phyloP scores from a whole-genome alignment of 495 filamentous ascomycete genomes.

The Hypomontagnella monticulosa region DNA sequence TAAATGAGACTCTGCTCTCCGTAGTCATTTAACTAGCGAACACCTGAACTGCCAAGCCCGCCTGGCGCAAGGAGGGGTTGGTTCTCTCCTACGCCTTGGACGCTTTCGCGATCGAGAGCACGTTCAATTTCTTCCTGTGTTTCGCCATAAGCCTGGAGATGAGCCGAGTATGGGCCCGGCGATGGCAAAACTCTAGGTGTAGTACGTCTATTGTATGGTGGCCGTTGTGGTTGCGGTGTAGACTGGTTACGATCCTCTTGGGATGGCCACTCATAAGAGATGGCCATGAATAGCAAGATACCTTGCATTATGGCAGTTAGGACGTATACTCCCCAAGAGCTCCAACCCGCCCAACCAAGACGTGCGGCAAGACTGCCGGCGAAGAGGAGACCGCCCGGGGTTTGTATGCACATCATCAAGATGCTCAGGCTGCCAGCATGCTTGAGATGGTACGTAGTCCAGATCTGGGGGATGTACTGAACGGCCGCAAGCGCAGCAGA shows the following conservation, averaged over 20 bases:
- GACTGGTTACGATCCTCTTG: constrained; percentile 31
- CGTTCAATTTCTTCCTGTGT: constrained; percentile 53
- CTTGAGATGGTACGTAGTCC: constrained; percentile 83
- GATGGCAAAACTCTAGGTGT: constrained; percentile 41
- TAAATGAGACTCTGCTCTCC: not conserved
- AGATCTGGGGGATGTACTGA: constrained; percentile 96
- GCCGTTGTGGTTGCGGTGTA: constrained; percentile 38
- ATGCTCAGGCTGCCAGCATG: constrained; percentile 90
- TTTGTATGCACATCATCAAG: constrained; percentile 98
- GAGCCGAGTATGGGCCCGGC: constrained; percentile 52
- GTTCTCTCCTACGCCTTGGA: constrained; percentile 53
- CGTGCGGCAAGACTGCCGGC: constrained; percentile 83
- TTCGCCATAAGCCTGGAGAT: constrained; percentile 52
- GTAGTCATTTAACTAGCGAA: constrained; percentile 22
- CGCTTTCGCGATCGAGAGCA: constrained; percentile 53
- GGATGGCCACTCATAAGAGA: constrained; percentile 72
- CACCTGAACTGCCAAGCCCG: constrained; percentile 48
- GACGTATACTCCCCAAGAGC: constrained; percentile 89
- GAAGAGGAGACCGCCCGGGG: constrained; percentile 89
- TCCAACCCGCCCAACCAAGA: constrained; percentile 87
- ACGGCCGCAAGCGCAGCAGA: constrained; percentile 81
- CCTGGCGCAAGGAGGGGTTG: constrained; percentile 54
- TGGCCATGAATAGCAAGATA: constrained; percentile 78
- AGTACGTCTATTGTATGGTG: constrained; percentile 42
- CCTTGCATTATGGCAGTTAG: constrained; percentile 89